Evolutionary conservation across 306 rosid species (phyloP).

Genomic region (Rubus idaeus): DNA sequence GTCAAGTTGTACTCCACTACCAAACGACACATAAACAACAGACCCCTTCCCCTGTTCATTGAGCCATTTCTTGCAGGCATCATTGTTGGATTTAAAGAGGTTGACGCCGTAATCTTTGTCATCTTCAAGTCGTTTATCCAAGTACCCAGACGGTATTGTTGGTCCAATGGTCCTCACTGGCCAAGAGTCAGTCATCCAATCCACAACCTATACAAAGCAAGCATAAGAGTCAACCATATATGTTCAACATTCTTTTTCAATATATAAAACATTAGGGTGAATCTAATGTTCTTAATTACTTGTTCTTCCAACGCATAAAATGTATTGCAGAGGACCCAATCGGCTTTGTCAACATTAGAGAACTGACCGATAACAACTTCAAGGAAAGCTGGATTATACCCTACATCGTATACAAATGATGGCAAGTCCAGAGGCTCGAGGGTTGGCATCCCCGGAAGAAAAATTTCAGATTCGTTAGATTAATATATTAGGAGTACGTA

Average conservation of each 20-base stretch:
- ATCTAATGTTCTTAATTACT: neutral
- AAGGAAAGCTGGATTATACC: neutral
- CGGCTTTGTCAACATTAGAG: constrained; percentile 37
- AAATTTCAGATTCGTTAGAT: too few relatives aligned
- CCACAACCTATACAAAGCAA: constrained; percentile 2
- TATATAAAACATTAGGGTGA: neutral
- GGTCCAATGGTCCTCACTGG: constrained; percentile 29
- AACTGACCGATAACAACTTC: constrained; percentile 22
- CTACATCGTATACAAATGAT: neutral
- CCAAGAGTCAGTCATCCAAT: constrained; percentile 8
- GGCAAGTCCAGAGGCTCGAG: neutral
- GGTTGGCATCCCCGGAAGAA: neutral
- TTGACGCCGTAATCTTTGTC: constrained; percentile 27
- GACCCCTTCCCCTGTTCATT: constrained; percentile 6
- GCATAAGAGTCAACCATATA: too few relatives aligned
- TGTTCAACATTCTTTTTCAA: neutral
- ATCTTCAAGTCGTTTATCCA: constrained; percentile 11
- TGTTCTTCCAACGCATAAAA: constrained; percentile 26
- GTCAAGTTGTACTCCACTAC: constrained; percentile 13
- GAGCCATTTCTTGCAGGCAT: constrained; percentile 22
- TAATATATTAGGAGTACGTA: too few relatives aligned
- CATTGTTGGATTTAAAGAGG: neutral
- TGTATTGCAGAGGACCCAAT: constrained; percentile 38
- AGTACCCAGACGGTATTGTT: constrained; percentile 28
- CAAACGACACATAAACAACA: constrained; percentile 31